Evolutionary conservation across 352 stramenopile genomes (phyloP).

Genomic region (Globisporangium cylindrosporum): DNA sequence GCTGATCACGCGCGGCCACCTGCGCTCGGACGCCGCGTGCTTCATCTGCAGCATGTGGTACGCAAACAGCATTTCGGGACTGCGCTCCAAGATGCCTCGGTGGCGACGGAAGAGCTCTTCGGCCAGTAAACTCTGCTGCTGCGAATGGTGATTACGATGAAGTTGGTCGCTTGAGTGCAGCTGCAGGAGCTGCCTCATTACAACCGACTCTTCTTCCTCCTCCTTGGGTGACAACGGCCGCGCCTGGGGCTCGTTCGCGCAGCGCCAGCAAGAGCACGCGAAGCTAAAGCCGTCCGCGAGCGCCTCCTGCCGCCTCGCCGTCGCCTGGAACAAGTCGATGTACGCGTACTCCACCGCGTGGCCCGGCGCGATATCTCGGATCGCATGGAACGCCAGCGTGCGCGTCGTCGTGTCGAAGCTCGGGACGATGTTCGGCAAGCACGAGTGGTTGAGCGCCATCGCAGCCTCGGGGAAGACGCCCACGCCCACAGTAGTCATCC

Average conservation of each 20-base stretch:
- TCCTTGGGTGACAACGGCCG: slow-evolving; percentile 6
- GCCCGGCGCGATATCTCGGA: slow-evolving; percentile 27
- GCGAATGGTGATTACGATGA: background rate
- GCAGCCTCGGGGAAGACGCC: slow-evolving; percentile 67
- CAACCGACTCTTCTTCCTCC: slow-evolving; percentile 4
- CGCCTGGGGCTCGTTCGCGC: slow-evolving; percentile 18
- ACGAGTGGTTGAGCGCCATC: slow-evolving; percentile 73
- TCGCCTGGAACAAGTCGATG: slow-evolving; percentile 47
- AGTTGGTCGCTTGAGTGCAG: slow-evolving; percentile 4
- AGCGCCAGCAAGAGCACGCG: slow-evolving; percentile 43
- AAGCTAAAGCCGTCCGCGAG: slow-evolving; percentile 53
- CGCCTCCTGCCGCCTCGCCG: slow-evolving; percentile 28
- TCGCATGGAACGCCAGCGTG: slow-evolving; percentile 46
- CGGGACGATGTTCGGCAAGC: slow-evolving; percentile 50
- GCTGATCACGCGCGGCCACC: slow-evolving; percentile 28
- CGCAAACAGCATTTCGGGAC: slow-evolving; percentile 36
- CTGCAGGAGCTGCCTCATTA: slow-evolving; percentile 35
- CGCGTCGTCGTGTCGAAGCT: slow-evolving; percentile 46
- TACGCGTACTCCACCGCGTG: slow-evolving; percentile 53
- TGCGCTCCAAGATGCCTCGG: slow-evolving; percentile 19
- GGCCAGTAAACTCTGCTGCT: slow-evolving; percentile 19
- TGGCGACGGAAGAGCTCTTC: slow-evolving; percentile 13
- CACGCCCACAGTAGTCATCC: slow-evolving; percentile 34
- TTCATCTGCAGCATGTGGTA: slow-evolving; percentile 42
- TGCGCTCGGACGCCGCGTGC: slow-evolving; percentile 20